A percentile compares a stretch with the other conserved stretches of the same genome.
Conservation (phyloP, 805 yeast species). For the Candida golubevii region DNA sequence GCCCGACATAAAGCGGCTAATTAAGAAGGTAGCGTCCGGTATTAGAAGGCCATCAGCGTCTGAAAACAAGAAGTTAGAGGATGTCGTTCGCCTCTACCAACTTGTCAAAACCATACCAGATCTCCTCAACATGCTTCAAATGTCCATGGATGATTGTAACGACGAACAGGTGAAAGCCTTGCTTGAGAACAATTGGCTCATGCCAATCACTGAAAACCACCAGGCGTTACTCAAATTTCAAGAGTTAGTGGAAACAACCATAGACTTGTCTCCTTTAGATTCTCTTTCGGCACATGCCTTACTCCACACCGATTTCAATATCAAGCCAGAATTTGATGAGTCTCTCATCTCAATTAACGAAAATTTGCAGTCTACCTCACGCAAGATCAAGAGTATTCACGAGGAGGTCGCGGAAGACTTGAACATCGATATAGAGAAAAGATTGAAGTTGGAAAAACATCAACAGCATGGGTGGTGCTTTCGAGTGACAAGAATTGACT, state of each 20-base stretch:
- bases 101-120: constrained; percentile 69
- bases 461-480: constrained; percentile 91
- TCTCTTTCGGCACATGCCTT: constrained; percentile 34
- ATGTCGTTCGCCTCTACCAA: constrained; percentile 85
- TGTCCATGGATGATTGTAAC: constrained; percentile 35
- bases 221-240: constrained; percentile 60
- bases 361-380: constrained; percentile 51
- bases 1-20: constrained; percentile 77
- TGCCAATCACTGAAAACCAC: constrained; percentile 48
- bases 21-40: constrained; percentile 54
- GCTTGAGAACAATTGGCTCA: constrained; percentile 51
- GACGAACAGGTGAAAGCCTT: constrained; percentile 28
- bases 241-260: constrained; percentile 87
- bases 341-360: constrained; percentile 57
- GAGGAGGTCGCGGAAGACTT: constrained; percentile 66
- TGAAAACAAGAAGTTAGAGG: constrained; percentile 68
- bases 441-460: constrained; percentile 84
- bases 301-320: constrained; percentile 65
- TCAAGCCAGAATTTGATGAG: constrained; percentile 88
- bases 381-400: constrained; percentile 58
- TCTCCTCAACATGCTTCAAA: constrained; percentile 48
- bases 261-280: constrained; percentile 79
- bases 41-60: constrained; percentile 27
- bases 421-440: constrained; percentile 78
- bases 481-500: constrained; percentile 87